Evolutionary conservation across 805 yeast genomes (phyloP), one percentile per base, ranked within the genome.

Genomic region (Candida xyloterini): DNA sequence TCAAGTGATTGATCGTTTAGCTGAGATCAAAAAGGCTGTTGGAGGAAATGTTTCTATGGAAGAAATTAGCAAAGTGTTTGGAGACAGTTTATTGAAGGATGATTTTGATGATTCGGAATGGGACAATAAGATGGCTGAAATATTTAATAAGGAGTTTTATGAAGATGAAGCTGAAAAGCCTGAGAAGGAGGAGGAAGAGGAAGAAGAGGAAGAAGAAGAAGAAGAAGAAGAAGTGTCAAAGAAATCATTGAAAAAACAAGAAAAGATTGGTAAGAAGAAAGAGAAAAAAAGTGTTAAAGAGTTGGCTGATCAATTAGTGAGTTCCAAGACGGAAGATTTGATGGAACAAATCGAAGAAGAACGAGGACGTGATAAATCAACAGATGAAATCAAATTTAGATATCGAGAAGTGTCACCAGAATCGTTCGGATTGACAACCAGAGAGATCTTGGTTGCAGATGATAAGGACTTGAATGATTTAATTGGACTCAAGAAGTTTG

Each of bases 321-420:
- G 85, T 37, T 71, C 81, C 24, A 85, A 87, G 51, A 74, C 81
- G 23, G 62, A 78, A 15, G 75, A 76, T 27, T 67, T 88, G 26
- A 55, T 80, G 18, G 91, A 84, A 22, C 87, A 84, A 52, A 78
- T 83, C 7, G 84, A 79, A 47, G 74, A 73, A 44, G 82, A 71
- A 41, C 78, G 79, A 50, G 77, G 86, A 35, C 80, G 89, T 45
- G 68, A 78, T 1, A 66, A 67, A 21, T 62, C 68, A 7, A 71
- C 61, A 5, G 70, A 68, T 2, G 73, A 73, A 11, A 53, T 78
- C 27, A 74, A 70, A 39, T 91, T 93, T 73, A 81, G 79, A 53
- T 93, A 93, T 59, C 77, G 97, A 54, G 95, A 89, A 53, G 98
- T 93, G 4, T 89, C 96, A 1, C 97, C 99, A 7, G 98, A 93